phyloP scores from a whole-genome alignment of 495 filamentous ascomycete species.

The Lepraria neglecta region DNA sequence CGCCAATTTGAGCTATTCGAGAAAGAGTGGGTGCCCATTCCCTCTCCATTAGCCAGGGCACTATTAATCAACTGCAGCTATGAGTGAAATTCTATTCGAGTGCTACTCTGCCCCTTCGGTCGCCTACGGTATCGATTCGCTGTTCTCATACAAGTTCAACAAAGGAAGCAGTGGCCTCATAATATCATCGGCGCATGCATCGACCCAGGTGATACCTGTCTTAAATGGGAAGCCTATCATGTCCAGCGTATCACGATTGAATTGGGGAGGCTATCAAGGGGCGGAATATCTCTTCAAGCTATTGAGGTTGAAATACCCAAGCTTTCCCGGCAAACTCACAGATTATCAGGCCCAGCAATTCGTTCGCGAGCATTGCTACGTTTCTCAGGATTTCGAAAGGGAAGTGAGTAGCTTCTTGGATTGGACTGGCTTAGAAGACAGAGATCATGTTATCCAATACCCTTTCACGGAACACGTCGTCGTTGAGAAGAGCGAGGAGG shows the following conservation, averaged over 20 bases:
- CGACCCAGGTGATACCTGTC: slow-evolving; percentile 94
- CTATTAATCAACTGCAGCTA: slow-evolving; percentile 49
- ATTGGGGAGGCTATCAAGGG: slow-evolving; percentile 87
- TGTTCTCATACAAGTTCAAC: slow-evolving; percentile 93
- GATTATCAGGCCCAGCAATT: slow-evolving; percentile 79
- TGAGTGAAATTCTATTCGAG: slow-evolving; percentile 96
- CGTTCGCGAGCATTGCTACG: slow-evolving; percentile 83
- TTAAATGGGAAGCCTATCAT: slow-evolving; percentile 76
- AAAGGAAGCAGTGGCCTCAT: slow-evolving; percentile 81
- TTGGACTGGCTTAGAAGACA: slow-evolving; percentile 80
- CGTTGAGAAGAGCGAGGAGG: slow-evolving; percentile 84
- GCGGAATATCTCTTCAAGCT: slow-evolving; percentile 88
- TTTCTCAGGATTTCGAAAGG: slow-evolving; percentile 72
- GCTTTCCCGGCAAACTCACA: slow-evolving; percentile 76
- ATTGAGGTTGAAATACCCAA: slow-evolving; percentile 86
- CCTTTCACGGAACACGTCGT: slow-evolving; percentile 88
- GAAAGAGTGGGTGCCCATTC: slow-evolving; percentile 59
- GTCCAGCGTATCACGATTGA: slow-evolving; percentile 75
- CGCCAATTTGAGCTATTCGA: slow-evolving; percentile 77
- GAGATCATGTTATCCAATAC: slow-evolving; percentile 83
- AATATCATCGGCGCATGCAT: slow-evolving; percentile 82
- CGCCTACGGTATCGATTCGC: slow-evolving; percentile 87
- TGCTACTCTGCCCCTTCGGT: slow-evolving; percentile 84
- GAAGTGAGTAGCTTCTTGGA: slow-evolving; percentile 73
- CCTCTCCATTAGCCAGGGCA: background rate